These are phyloP conservation scores for Carex sylvatica DNA, from an alignment of 202 grass and related monocot species.

Conservation along the genomic window DNA sequence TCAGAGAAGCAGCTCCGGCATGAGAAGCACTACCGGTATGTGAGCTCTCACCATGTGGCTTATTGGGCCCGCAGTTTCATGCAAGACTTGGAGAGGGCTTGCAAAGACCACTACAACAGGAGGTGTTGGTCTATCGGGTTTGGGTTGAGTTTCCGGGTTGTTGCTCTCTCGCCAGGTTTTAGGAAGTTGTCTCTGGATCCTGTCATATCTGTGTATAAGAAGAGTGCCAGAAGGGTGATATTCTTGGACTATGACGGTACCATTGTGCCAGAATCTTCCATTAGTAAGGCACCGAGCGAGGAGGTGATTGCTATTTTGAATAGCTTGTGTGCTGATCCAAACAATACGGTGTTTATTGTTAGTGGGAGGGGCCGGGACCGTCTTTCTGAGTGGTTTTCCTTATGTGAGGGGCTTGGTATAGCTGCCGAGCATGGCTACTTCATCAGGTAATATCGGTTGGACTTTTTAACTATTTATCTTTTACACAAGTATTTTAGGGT, in stretches of 20 bases:
- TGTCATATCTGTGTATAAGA: slow-evolving; percentile 64
- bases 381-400: slow-evolving; percentile 62
- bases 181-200: slow-evolving; percentile 72
- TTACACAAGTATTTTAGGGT: slow-evolving; percentile 1
- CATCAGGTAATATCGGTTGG: slow-evolving; percentile 48
- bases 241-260: slow-evolving; percentile 96
- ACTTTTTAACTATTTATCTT: not conserved
- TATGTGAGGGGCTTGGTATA: slow-evolving; percentile 77
- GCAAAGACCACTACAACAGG: slow-evolving; percentile 73
- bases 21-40: slow-evolving; percentile 88
- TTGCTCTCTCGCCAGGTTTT: slow-evolving; percentile 83
- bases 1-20: slow-evolving; percentile 63
- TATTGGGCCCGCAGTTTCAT: slow-evolving; percentile 84
- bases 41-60: slow-evolving; percentile 68
- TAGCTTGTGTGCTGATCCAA: slow-evolving; percentile 61
- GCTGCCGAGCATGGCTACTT: slow-evolving; percentile 96
- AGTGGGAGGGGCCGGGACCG: slow-evolving; percentile 55
- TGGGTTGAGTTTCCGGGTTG: slow-evolving; percentile 72
- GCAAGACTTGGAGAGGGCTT: slow-evolving; percentile 81
- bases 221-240: slow-evolving; percentile 57
- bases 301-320: slow-evolving; percentile 67
- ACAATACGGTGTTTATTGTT: slow-evolving; percentile 83
- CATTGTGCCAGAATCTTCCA: slow-evolving; percentile 75
- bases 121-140: slow-evolving; percentile 90
- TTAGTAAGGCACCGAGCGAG: slow-evolving; percentile 57